Conservation (phyloP, 2,329 filamentous ascomycete species). For the Ophiostoma sp. region DNA sequence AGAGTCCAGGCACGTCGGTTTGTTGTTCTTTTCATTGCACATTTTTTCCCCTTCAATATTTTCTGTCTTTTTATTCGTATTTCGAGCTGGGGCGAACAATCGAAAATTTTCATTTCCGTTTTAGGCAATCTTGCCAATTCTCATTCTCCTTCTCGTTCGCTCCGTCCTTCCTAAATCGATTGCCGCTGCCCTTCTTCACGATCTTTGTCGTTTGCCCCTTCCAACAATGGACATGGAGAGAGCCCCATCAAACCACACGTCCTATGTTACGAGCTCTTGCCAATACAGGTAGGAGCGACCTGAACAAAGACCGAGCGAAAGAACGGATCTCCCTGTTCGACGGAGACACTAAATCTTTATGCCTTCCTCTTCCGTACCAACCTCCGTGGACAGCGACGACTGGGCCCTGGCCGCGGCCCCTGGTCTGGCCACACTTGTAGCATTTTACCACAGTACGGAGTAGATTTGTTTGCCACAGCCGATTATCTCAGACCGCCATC, state of each 20-base stretch:
- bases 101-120: background rate
- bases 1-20: background rate
- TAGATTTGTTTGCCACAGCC: background rate
- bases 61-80: background rate
- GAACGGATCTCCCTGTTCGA: background rate
- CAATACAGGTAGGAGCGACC: background rate
- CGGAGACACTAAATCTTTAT: conserved; percentile 19
- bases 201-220: background rate
- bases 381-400: background rate
- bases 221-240: background rate
- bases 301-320: background rate
- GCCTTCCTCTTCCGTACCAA: conserved; percentile 22
- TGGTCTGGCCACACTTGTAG: background rate
- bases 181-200: background rate
- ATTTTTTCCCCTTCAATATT: background rate
- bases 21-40: background rate
- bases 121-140: background rate
- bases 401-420: background rate
- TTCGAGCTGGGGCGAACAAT: background rate
- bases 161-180: background rate
- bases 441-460: no score
- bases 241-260: background rate
- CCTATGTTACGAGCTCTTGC: background rate
- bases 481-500: background rate
- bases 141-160: background rate